These are phyloP conservation scores for Cotoneaster glaucophyllus DNA, from an alignment of 306 rosid genomes.

Conservation along the genomic window DNA sequence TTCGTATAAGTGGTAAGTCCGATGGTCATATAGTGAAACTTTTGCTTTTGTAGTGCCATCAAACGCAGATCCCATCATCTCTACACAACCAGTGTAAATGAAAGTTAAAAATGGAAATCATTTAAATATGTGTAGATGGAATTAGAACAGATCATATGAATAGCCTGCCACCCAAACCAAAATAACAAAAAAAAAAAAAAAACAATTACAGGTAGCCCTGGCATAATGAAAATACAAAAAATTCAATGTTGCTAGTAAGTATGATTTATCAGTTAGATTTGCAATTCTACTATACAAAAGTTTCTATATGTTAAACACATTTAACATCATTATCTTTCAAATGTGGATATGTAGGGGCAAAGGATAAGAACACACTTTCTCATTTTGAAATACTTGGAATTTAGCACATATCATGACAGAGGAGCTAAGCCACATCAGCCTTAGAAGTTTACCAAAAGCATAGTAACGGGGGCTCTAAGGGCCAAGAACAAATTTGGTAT, in stretches of 20 bases:
- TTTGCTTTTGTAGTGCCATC: slow-evolving; percentile 17
- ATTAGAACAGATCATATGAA: not conserved
- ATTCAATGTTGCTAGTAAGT: not conserved
- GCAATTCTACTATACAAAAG: too few species aligned
- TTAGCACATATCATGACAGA: too few species aligned
- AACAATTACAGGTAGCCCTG: not conserved
- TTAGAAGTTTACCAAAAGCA: too few species aligned
- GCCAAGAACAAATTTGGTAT: too few species aligned
- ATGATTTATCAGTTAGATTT: not conserved
- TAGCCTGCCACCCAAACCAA: not conserved
- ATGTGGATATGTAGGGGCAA: too few species aligned
- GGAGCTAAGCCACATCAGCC: too few species aligned
- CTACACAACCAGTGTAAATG: slow-evolving; percentile 28
- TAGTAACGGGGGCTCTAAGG: too few species aligned
- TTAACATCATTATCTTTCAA: too few species aligned
- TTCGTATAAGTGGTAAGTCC: slow-evolving; percentile 38
- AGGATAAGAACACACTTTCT: too few species aligned
- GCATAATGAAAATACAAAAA: not conserved
- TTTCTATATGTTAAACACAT: too few species aligned
- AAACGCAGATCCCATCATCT: slow-evolving; percentile 56
- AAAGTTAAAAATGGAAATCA: slow-evolving; percentile 1
- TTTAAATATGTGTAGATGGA: not conserved
- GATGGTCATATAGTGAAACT: slow-evolving; percentile 60
- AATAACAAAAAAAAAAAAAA: not conserved
- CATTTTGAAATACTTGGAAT: too few species aligned